Base-by-base conservation (phyloP, 148 eudicot genomes). In the Nyssa sinensis region DNA sequence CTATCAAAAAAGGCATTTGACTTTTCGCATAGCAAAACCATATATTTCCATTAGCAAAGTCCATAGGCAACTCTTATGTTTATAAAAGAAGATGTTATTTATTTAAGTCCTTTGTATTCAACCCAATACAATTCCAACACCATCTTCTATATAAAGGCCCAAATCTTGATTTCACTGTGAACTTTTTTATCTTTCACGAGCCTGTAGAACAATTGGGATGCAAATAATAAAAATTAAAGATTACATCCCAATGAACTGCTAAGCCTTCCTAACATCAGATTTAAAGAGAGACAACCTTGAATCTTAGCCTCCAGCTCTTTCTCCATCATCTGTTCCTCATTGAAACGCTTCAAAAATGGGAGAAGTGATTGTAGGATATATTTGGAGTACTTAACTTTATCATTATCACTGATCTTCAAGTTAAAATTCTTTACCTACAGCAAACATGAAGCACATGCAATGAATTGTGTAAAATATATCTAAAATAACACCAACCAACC, bases 221-320 rank as follows among this genome's bases (percentile, higher is more conserved):
- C 59, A 55, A n/a, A n/a, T n/a, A n/a, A 19, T 55, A n/a, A 55
- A n/a, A 17, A n/a, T 2, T 13, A 51, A 17, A 51, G 3, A 6
- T 3, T 33, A 30, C 39, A 64, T 76, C 60, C 62, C 51, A 64
- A 29, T 49, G 30, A 61, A 30, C 7, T 13, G 9, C 9, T 32
- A 51, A 31, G 30, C 58, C 33, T 24, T 17, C 31, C 28, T 13
- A 35, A 41, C 19, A 21, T n/a, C 35, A 72, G 13, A 72, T 69
- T 28, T n/a, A n/a, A 47, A 24, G 19, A n/a, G 57, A 49, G 14
- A 71, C 29, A 49, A 83, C 84, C 86, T 83, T 75, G 81, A 63
- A 85, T 69, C 68, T 66, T 82, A 63, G 88, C 86, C 68, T 85
- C 86, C 11, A 77, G 28, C 71, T 72, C 82, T 72, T 75, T 80